Percentiles rank a stretch among this genome's conserved stretches.
phyloP scores from a whole-genome alignment of 2,329 filamentous ascomycete genomes.

The Hypoxylon sp. region DNA sequence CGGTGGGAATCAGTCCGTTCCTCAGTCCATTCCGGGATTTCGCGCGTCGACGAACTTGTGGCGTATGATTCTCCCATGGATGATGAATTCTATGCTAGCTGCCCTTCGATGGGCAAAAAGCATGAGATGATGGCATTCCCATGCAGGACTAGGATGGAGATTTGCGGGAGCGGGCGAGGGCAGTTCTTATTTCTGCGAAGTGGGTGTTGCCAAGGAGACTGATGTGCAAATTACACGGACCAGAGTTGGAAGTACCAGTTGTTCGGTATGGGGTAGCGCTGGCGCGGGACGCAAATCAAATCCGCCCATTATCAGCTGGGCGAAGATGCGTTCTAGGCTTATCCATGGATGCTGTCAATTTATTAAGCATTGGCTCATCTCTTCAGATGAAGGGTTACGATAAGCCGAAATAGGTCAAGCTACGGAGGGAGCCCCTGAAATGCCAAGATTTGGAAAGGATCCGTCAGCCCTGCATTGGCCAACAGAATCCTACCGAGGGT shows the following conservation, averaged over 20 bases:
- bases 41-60: conserved; percentile 19
- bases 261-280: conserved; percentile 25
- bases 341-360: conserved; percentile 19
- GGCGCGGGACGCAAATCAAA: conserved; percentile 18
- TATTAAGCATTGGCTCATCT: conserved; percentile 30
- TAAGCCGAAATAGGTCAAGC: conserved; percentile 24
- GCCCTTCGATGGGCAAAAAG: conserved; percentile 28
- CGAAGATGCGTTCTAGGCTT: conserved; percentile 29
- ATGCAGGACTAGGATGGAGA: conserved; percentile 11
- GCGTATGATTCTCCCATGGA: conserved; percentile 35
- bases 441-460: conserved; percentile 34
- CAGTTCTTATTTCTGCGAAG: conserved; percentile 20
- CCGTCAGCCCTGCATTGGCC: conserved; percentile 4
- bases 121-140: conserved; percentile 26
- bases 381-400: conserved; percentile 24
- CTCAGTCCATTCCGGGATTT: conserved; percentile 32
- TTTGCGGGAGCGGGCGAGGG: conserved; percentile 10
- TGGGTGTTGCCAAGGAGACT: conserved; percentile 21
- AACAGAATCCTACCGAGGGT: conserved; percentile 20
- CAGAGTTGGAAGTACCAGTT: conserved; percentile 33
- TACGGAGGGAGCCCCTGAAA: conserved; percentile 33
- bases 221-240: conserved; percentile 34
- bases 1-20: conserved; percentile 24
- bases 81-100: conserved; percentile 23
- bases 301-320: conserved; percentile 27